Evolutionary conservation across 768 basidiomycete species (phyloP).

Genomic region (Holtermannia corniformis): DNA sequence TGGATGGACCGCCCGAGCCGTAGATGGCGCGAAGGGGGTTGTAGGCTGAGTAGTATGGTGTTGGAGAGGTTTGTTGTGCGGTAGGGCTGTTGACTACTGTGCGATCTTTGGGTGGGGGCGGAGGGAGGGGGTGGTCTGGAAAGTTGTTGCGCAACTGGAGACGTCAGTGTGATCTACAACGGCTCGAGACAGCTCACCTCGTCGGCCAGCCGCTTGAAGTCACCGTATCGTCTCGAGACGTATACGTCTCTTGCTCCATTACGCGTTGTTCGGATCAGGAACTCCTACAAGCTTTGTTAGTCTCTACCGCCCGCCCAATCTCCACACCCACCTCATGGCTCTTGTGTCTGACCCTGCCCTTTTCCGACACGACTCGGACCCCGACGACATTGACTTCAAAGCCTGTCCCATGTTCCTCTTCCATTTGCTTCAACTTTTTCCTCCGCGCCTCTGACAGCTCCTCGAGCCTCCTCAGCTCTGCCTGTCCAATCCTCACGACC

Average conservation of each 20-base stretch:
- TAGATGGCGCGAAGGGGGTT: constrained; percentile 35
- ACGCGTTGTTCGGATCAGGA: constrained; percentile 79
- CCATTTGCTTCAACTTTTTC: constrained; percentile 41
- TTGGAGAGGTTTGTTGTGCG: constrained; percentile 15
- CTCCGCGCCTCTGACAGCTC: constrained; percentile 51
- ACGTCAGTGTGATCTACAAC: background rate
- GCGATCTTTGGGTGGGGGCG: constrained; percentile 78
- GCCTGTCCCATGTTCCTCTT: constrained; percentile 42
- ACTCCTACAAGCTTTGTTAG: constrained; percentile 67
- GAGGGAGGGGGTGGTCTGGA: constrained; percentile 66
- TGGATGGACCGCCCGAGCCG: constrained; percentile 11
- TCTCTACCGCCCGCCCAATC: background rate
- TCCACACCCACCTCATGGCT: constrained; percentile 64
- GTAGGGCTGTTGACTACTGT: constrained; percentile 53
- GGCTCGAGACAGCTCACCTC: constrained; percentile 52
- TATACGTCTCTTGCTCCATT: constrained; percentile 63
- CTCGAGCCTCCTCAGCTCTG: constrained; percentile 72
- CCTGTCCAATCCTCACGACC: constrained; percentile 77
- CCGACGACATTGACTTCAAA: constrained; percentile 90
- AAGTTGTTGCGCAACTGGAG: constrained; percentile 72
- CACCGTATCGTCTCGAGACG: constrained; percentile 88
- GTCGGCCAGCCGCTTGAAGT: constrained; percentile 77
- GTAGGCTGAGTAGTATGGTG: constrained; percentile 30
- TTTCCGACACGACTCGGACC: constrained; percentile 72
- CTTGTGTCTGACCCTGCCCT: constrained; percentile 72